Evolutionary conservation across 2,329 filamentous ascomycete species (phyloP), one percentile per base, ranked within the genome.

Genomic region (Alternaria arbusti): DNA sequence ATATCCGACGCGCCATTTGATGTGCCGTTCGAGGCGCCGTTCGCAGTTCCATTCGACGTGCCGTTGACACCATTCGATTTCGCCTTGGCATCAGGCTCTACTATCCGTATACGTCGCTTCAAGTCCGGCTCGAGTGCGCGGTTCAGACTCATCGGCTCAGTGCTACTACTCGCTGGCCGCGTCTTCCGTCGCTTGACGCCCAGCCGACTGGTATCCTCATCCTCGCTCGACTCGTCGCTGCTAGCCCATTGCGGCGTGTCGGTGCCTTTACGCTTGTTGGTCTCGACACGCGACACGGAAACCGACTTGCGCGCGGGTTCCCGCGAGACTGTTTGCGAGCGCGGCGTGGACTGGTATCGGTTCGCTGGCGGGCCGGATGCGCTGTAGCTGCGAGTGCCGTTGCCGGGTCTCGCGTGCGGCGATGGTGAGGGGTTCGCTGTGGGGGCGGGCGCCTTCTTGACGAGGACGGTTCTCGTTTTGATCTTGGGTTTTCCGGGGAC

Each of bases 61-160:
- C 40, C 63, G 22, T 61, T 57, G 7, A 43, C 23, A 4, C 47
- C 61, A 3, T 68, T 64, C 30, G 23, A 2, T 17, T 26, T 30
- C 26, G 20, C 64, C 5, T 49, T 60, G 36, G 58, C 26, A 45
- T 64, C 66, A 12, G 57, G 45, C 25, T 75, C 72, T 40, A 65
- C 67, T 62, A 72, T 70, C 9, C 77, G 70, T 61, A 81, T 75
- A 61, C 77, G 69, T 50, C 79, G 61, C 55, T 70, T 72, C 60
- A 70, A 52, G 61, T 81, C 78, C 12, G 78, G 79, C 67, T 80
- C 77, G 30, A 80, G 71, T 44, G 73, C 71, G 63, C 78, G 74
- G 52, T 79, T 77, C 61, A 79, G 66, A n/a, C 71, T 69, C 63
- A 70, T 65, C 4, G 78, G 79, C 68, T 81, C 79, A 2, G 73